Conservation (phyloP, 176 grass and related monocot species). For the Oryza rufipogon region DNA sequence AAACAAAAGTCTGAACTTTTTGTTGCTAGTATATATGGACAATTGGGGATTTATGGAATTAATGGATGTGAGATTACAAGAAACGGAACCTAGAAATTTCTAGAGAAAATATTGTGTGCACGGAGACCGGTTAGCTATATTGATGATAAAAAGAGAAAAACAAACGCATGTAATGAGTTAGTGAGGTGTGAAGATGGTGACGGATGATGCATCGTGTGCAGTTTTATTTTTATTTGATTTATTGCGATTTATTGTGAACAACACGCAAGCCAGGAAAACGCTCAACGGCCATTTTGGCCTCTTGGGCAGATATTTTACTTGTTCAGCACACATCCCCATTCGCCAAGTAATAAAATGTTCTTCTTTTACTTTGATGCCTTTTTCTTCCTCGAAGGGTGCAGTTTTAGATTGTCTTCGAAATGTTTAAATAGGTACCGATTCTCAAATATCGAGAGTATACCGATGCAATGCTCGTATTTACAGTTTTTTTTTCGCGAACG, state of each 20-base stretch:
- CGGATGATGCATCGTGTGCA: not conserved
- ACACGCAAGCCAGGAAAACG: not conserved
- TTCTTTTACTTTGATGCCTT: not conserved
- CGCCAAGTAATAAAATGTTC: not conserved
- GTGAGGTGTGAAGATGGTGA: not conserved
- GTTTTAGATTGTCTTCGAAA: not conserved
- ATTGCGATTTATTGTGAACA: not conserved
- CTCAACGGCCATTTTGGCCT: not conserved
- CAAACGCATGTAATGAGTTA: not conserved
- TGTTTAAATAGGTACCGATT: not conserved
- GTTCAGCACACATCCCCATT: not conserved
- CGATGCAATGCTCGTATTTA: too few relatives aligned
- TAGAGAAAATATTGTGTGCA: not conserved
- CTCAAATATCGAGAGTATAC: not conserved
- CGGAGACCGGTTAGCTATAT: too few relatives aligned
- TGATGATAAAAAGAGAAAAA: not conserved
- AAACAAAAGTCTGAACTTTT: constrained; percentile 1
- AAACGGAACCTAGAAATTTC: not conserved
- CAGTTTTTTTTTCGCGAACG: not conserved
- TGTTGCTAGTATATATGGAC: not conserved
- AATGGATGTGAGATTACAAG: not conserved
- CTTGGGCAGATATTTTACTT: not conserved
- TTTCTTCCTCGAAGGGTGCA: not conserved
- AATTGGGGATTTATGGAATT: not conserved
- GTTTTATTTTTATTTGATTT: not conserved